Percentiles rank a stretch among this genome's conserved stretches.
Conservation (phyloP, 805 yeast species). For the Suhomyces vadensis region DNA sequence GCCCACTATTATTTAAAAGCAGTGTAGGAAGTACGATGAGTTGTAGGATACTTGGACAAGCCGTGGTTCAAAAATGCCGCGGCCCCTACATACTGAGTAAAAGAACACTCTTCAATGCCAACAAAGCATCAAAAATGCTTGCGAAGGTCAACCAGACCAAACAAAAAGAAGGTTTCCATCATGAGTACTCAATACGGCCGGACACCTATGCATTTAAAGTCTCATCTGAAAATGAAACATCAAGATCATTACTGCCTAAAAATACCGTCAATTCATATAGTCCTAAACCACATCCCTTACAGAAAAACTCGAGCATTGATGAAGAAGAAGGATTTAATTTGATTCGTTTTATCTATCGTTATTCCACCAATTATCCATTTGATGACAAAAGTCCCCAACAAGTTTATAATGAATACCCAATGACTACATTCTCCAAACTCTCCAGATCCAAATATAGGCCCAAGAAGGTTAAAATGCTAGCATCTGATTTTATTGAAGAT, state of each 20-base stretch:
- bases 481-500: conserved; percentile 81
- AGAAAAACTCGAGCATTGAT: conserved; percentile 13
- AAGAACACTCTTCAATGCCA: conserved; percentile 10
- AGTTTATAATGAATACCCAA: conserved; percentile 38
- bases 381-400: conserved; percentile 39
- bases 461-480: conserved; percentile 62
- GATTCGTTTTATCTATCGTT: conserved; percentile 37
- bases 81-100: not conserved
- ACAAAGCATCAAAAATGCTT: conserved; percentile 16
- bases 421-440: conserved; percentile 33
- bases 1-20: not conserved
- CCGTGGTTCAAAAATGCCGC: not conserved
- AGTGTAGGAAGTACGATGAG: not conserved
- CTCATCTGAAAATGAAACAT: conserved; percentile 21
- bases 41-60: not conserved
- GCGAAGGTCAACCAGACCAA: conserved; percentile 10
- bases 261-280: not conserved
- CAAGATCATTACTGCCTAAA: conserved; percentile 15
- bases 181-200: conserved; percentile 47
- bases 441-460: conserved; percentile 51
- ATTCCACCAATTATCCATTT: conserved; percentile 45
- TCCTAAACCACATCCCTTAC: conserved; percentile 25
- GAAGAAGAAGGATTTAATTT: conserved; percentile 23
- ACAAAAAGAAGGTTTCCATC: conserved; percentile 26
- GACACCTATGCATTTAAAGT: conserved; percentile 48